Evolutionary conservation across 768 basidiomycete species (phyloP), one percentile per base, ranked within the genome.

Genomic region (Hygrophoropsis aurantiaca): DNA sequence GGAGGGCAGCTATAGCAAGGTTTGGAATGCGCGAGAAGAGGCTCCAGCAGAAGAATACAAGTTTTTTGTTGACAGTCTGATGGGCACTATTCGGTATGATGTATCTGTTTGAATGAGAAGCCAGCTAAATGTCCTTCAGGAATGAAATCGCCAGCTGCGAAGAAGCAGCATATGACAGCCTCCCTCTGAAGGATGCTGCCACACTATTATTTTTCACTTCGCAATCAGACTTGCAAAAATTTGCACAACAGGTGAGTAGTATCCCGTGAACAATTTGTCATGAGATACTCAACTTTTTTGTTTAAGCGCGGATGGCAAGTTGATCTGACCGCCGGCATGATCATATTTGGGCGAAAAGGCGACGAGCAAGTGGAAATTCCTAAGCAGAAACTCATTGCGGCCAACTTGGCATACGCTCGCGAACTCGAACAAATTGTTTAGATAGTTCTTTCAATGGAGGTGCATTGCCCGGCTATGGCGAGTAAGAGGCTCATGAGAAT

Each of bases 1-100:
- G 95, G 95, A 98, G 66, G 95, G 95, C 32, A 89, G 88, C 58
- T 99, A 98, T 66, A 92, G 90, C 69, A 95, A 95, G 65, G 95
- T 97, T 10, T 99, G 94, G 90, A 84, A 89, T 59, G 94, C 94
- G 30, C 81, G 94, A 54, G 90, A 90, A 54, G 85, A 93, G 58
- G 90, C 94, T 2, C 93, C 94, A 1, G 82, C 89, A 30, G 90
- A 93, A 53, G 95, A 98, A 63, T 97, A 97, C 74, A 90, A 87
- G 56, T 90, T 90, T 73, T 92, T 97, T 58, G 82, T 97, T 9
- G 90, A 94, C 60, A 89, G 89, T 57, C 72, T 97, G 58, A 91
- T 97, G 86, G 87, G 86, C 13, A 97, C 94, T 3, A 94, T 97
- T 57, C 74, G 94, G 94, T 93, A 52, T 23, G 19, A 40, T 40